Base-by-base conservation (phyloP, 441 rosid genomes). In the Flueggea neowawraea region DNA sequence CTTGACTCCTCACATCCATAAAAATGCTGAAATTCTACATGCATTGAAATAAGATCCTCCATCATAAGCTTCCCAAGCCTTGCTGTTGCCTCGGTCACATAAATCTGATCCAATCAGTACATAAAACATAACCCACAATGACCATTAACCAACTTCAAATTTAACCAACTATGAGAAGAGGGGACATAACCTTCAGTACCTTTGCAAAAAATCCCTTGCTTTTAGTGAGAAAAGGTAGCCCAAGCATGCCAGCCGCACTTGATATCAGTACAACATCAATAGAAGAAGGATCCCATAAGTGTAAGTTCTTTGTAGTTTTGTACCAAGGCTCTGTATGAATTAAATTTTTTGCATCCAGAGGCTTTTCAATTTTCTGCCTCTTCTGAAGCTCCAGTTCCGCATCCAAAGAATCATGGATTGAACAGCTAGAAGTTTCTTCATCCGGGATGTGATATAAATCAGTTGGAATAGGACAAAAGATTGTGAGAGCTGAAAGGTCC, bases 1-100 rank as follows among this genome's bases (percentile, higher is more conserved):
- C 74, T 31, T 15, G 80, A 66, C 50, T 77, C 80, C 43, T 69
- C 69, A 17, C 76, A 66, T 32, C 98, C 97, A 67, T 89, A 78
- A 52, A 83, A 79, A 52, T 73, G 73, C 57, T 71, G 79, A 52
- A 79, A 83, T 65, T 94, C 97, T 60, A 54, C 66, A 63, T 89
- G 91, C 96, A 87, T 80, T 14, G 84, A 78, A 62, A 89, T 78
- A 65, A 94, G 93, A 76, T 87, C 95, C 79, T 90, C 90, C 95
- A 94, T 90, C 85, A 83, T 73, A 71, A 90, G 88, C 73, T 84
- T 83, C 48, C 91, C 98, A 44, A 90, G 79, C 74, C 77, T 85
- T 0, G 81, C 82, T 32, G 98, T 78, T 58, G 83, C 94, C 73
- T 90, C 91, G 6, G 91, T 91, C 65, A 74, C 85, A 69, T 87